Percentiles rank a stretch among this genome's conserved stretches.
Conservation (phyloP, 2,329 filamentous ascomycete genomes). For the Pestalotiopsis sp. region DNA sequence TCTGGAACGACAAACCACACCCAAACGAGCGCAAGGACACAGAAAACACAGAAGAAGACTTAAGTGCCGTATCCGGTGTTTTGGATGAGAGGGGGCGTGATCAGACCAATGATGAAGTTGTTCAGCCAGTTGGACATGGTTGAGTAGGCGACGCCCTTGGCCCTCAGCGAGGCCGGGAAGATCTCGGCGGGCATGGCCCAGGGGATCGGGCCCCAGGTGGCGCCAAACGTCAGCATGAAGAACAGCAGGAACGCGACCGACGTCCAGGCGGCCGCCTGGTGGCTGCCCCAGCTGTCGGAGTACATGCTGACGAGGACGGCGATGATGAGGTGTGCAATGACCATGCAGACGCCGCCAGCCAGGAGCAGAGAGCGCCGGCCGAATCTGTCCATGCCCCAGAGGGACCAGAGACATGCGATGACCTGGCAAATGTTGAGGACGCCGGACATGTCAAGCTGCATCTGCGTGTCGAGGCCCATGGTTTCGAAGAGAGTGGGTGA, state of each 20-base stretch:
- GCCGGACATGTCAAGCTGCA: slow-evolving; percentile 42
- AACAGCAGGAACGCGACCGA: slow-evolving; percentile 44
- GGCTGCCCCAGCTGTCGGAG: slow-evolving; percentile 47
- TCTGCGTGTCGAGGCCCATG: slow-evolving; percentile 36
- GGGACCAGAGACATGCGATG: slow-evolving; percentile 48
- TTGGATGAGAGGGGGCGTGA: background rate
- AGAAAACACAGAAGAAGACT: background rate
- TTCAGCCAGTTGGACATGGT: slow-evolving; percentile 3
- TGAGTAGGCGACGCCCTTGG: background rate
- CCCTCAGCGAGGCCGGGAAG: background rate
- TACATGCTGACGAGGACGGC: slow-evolving; percentile 52
- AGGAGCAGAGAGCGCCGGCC: slow-evolving; percentile 46
- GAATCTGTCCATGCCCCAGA: slow-evolving; percentile 47
- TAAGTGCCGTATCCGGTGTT: background rate
- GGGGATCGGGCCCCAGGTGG: slow-evolving; percentile 14
- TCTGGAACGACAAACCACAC: slow-evolving; percentile 4
- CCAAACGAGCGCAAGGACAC: background rate
- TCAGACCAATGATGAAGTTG: slow-evolving; percentile 4
- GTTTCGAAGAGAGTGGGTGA: slow-evolving; percentile 44
- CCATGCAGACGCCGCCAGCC: slow-evolving; percentile 51
- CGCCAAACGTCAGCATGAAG: slow-evolving; percentile 32
- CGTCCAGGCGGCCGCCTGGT: slow-evolving; percentile 55
- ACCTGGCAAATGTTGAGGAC: slow-evolving; percentile 45
- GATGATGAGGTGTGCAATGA: slow-evolving; percentile 51
- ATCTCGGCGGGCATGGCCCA: background rate